phyloP scores from a whole-genome alignment of 192 early-diverging fungal genomes.

The Backusella tarrabulga region DNA sequence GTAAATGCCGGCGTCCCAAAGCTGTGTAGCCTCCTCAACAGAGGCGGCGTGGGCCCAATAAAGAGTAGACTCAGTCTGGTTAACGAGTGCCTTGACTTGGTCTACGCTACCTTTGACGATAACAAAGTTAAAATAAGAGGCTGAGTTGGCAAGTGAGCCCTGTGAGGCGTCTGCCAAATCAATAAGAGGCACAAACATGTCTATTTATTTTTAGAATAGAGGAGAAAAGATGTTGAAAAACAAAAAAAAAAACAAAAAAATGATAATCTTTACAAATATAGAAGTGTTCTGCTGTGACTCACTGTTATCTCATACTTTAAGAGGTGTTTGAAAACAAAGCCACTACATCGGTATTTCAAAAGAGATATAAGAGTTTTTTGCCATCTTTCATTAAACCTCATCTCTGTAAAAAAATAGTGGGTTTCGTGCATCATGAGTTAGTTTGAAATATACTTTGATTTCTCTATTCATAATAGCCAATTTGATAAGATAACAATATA shows the following conservation, averaged over 20 bases:
- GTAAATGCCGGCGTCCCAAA: slow-evolving; percentile 48
- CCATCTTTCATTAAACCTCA: too few relatives aligned
- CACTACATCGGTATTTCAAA: background rate
- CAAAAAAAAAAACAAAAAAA: background rate
- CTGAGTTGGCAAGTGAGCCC: background rate
- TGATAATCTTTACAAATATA: background rate
- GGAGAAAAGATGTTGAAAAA: background rate
- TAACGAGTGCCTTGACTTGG: background rate
- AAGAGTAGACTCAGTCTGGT: slow-evolving; percentile 17
- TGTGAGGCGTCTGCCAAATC: slow-evolving; percentile 12
- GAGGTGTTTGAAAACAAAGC: background rate
- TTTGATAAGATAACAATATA: too few relatives aligned
- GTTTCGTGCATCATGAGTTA: too few relatives aligned
- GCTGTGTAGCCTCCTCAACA: slow-evolving; percentile 40
- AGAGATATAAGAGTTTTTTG: too few relatives aligned
- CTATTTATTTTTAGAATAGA: background rate
- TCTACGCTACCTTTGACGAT: slow-evolving; percentile 19
- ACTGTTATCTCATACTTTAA: background rate
- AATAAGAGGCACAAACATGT: slow-evolving; percentile 19
- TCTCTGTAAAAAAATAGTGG: too few relatives aligned
- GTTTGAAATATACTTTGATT: too few relatives aligned
- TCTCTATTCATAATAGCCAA: too few relatives aligned
- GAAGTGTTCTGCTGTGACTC: background rate
- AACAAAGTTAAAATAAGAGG: slow-evolving; percentile 13
- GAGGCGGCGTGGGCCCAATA: slow-evolving; percentile 43